Percentiles rank a stretch among this genome's conserved stretches.
Conservation (phyloP, 805 yeast genomes). For the Kuraishia molischiana region DNA sequence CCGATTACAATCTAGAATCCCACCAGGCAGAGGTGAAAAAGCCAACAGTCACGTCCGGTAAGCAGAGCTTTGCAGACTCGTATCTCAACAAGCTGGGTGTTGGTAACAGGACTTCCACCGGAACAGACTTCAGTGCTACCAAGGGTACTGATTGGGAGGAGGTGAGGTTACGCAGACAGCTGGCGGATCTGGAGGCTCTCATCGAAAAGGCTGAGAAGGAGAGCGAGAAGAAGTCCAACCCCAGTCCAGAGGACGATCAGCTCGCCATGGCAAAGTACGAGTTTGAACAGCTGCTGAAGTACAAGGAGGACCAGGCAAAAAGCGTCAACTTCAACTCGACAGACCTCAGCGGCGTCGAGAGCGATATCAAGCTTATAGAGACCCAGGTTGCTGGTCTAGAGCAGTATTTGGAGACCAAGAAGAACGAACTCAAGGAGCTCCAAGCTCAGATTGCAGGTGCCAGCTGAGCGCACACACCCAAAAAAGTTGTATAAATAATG, state of each 20-base stretch:
- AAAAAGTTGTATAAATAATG: background rate
- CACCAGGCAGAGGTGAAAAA: constrained; percentile 31
- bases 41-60: constrained; percentile 10
- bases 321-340: constrained; percentile 12
- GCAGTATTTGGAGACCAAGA: constrained; percentile 53
- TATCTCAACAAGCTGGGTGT: constrained; percentile 51
- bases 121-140: constrained; percentile 64
- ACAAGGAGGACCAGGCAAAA: constrained; percentile 55
- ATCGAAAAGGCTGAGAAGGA: constrained; percentile 48
- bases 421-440: constrained; percentile 45
- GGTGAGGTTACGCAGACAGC: constrained; percentile 39
- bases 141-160: constrained; percentile 92
- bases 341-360: constrained; percentile 41
- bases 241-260: constrained; percentile 12
- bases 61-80: constrained; percentile 39
- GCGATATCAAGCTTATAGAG: constrained; percentile 62
- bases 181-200: constrained; percentile 60
- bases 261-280: constrained; percentile 39
- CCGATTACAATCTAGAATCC: constrained; percentile 58
- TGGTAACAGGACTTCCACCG: constrained; percentile 24
- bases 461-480: constrained; percentile 9
- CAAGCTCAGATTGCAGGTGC: constrained; percentile 25
- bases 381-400: constrained; percentile 69
- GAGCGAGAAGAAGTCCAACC: constrained; percentile 21
- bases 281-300: constrained; percentile 71